phyloP scores from a whole-genome alignment of 1,284 basidiomycete species.

The Hemileia vastatrix region DNA sequence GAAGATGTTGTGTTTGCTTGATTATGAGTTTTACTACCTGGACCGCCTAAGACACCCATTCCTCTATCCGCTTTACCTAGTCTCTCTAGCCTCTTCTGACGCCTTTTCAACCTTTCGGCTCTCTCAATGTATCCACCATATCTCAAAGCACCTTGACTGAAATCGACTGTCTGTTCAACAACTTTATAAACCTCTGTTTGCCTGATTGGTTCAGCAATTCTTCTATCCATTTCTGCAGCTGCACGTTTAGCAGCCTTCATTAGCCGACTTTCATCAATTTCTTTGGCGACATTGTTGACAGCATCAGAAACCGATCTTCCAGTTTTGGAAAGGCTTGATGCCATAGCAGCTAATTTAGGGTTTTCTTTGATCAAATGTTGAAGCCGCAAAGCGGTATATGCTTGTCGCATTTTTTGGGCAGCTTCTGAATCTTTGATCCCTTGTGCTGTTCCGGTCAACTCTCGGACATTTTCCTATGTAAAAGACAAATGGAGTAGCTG shows the following conservation, averaged over 20 bases:
- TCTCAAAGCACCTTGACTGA: slow-evolving; percentile 71
- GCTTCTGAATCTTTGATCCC: slow-evolving; percentile 23
- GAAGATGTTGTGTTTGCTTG: background rate
- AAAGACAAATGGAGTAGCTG: no score
- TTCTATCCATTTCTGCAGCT: slow-evolving; percentile 25
- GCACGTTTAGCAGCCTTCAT: slow-evolving; percentile 61
- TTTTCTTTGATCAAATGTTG: slow-evolving; percentile 95
- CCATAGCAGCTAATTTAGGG: slow-evolving; percentile 76
- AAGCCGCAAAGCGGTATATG: slow-evolving; percentile 50
- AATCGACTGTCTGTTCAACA: slow-evolving; percentile 80
- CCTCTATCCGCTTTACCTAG: slow-evolving; percentile 60
- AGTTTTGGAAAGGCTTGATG: slow-evolving; percentile 75
- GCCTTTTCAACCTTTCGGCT: slow-evolving; percentile 65
- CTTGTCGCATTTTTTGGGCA: slow-evolving; percentile 17
- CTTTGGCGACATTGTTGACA: slow-evolving; percentile 74
- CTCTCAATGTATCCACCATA: slow-evolving; percentile 91
- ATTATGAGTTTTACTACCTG: slow-evolving; percentile 51
- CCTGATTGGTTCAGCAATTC: slow-evolving; percentile 71
- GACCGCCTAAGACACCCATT: slow-evolving; percentile 46
- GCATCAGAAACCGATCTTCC: slow-evolving; percentile 91
- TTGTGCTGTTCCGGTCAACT: slow-evolving; percentile 21
- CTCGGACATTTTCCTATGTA: slow-evolving; percentile 19
- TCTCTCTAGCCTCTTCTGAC: slow-evolving; percentile 66
- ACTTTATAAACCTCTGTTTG: slow-evolving; percentile 92
- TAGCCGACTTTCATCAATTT: slow-evolving; percentile 87